These are phyloP conservation scores for Irpex rosettiformis DNA, from an alignment of 1,284 basidiomycete species.

Conservation along the genomic window DNA sequence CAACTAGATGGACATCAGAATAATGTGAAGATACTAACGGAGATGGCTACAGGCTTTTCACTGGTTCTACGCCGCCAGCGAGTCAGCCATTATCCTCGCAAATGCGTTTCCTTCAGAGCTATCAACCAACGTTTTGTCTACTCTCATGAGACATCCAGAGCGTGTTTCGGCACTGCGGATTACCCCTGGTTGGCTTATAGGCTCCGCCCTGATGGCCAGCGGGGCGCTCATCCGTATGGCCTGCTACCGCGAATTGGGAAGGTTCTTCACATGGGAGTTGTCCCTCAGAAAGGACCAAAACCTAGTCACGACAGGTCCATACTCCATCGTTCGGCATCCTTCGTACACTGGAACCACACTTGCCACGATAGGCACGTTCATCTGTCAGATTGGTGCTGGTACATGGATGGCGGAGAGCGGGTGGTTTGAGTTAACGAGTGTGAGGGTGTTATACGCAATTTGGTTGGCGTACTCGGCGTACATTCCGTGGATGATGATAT, in stretches of 20 bases:
- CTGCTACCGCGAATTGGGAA: conserved; percentile 21
- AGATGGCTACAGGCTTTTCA: neutral
- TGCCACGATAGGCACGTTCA: conserved; percentile 7
- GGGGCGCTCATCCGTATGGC: conserved; percentile 18
- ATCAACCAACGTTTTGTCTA: neutral
- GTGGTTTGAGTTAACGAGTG: neutral
- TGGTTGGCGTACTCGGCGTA: neutral
- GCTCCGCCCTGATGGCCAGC: conserved; percentile 12
- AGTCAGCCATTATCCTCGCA: conserved; percentile 1
- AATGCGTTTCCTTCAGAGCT: neutral
- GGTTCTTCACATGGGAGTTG: conserved; percentile 25
- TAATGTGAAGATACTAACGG: neutral
- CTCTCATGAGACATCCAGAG: neutral
- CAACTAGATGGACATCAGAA: neutral
- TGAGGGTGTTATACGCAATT: neutral
- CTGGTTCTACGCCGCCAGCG: conserved; percentile 1
- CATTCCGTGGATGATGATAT: neutral
- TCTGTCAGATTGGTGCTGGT: conserved; percentile 3
- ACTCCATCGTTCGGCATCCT: conserved; percentile 24
- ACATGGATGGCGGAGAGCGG: conserved; percentile 7
- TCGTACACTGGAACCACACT: conserved; percentile 19
- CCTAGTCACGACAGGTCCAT: conserved; percentile 23
- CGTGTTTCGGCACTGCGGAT: conserved; percentile 7
- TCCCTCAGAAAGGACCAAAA: conserved; percentile 19
- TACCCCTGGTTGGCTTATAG: conserved; percentile 17